phyloP scores from a whole-genome alignment of 352 stramenopile species.

The Globisporangium takayamanum region DNA sequence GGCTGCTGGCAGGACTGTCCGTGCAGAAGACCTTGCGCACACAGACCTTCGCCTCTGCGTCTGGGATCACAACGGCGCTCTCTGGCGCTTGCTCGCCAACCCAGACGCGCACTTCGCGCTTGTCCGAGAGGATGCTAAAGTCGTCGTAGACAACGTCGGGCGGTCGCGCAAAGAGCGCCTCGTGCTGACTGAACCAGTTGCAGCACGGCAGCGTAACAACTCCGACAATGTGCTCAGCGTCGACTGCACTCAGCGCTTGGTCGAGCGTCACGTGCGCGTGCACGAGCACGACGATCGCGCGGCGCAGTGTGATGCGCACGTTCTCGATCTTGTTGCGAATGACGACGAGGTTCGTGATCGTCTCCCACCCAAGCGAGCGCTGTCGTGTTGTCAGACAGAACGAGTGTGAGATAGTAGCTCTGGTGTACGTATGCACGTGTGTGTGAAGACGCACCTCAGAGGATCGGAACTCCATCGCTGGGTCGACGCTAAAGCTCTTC shows the following conservation, averaged over 20 bases:
- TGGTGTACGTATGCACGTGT: neutral
- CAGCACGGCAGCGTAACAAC: conserved; percentile 76
- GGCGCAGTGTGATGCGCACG: conserved; percentile 50
- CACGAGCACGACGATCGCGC: conserved; percentile 67
- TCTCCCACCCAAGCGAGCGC: conserved; percentile 38
- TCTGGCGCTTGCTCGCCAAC: conserved; percentile 7
- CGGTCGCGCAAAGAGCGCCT: conserved; percentile 38
- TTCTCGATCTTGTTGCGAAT: conserved; percentile 84
- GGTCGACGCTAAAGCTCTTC: conserved; percentile 78
- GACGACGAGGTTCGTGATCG: conserved; percentile 61
- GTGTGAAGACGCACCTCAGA: conserved; percentile 21
- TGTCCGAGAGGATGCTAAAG: conserved; percentile 73
- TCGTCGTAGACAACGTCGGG: conserved; percentile 78
- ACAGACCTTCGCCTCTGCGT: conserved; percentile 51
- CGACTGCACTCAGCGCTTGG: conserved; percentile 57
- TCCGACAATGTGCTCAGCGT: conserved; percentile 49
- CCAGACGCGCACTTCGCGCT: conserved; percentile 66
- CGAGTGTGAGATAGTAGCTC: neutral
- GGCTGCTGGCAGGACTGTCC: neutral
- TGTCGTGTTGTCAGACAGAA: conserved; percentile 6
- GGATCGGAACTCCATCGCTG: conserved; percentile 57
- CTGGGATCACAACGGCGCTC: conserved; percentile 13
- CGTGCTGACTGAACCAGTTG: conserved; percentile 78
- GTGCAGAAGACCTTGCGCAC: conserved; percentile 24
- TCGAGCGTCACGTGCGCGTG: conserved; percentile 74